Evolutionary conservation across 306 rosid species (phyloP), one percentile per base, ranked within the genome.

Genomic region (Casuarina glauca): DNA sequence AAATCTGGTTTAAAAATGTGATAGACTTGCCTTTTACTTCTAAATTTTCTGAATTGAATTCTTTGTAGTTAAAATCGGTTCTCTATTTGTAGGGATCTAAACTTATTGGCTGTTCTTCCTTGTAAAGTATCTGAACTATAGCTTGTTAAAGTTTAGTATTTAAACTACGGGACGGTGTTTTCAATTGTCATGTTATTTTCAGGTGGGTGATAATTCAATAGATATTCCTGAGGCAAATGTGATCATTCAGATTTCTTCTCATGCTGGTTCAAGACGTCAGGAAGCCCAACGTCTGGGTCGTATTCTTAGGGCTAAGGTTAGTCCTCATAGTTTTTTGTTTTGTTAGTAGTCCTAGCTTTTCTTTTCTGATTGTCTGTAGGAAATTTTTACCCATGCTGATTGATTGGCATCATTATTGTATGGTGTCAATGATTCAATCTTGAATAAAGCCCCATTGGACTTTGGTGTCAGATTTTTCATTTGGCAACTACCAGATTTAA

Each of bases 211-310:
- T 83, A 94, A 92, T 80, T 94, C 98, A 3, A 94, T 94, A 41
- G 97, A 94, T 73, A 94, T 94, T 88, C 98, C 97, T 0, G 97
- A 94, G 87, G 98, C 98, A 49, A 94, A 94, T 84, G 97, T 94
- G 79, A 94, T 94, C 11, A 94, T 94, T 88, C 98, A 94, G 87
- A 94, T 94, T 45, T 94, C 98, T 63, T 94, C 98, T 66, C 98
- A 94, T 87, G 98, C 98, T 72, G 98, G 97, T 74, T 94, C 98
- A 83, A 94, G 98, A 79, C 94, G 98, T 85, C 98, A 94, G 83
- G 98, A 94, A 84, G 98, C 97, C 76, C 98, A 94, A 66, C 98
- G 98, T 80, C 86, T 94, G 72, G 98, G 98, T 68, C 97, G 97
- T 89, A 94, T 94, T 94, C 97, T 94, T 78, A 89, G 98, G 89